Evolutionary conservation across 1,284 basidiomycete species (phyloP).

Genomic region (Ganoderma resinaceum): DNA sequence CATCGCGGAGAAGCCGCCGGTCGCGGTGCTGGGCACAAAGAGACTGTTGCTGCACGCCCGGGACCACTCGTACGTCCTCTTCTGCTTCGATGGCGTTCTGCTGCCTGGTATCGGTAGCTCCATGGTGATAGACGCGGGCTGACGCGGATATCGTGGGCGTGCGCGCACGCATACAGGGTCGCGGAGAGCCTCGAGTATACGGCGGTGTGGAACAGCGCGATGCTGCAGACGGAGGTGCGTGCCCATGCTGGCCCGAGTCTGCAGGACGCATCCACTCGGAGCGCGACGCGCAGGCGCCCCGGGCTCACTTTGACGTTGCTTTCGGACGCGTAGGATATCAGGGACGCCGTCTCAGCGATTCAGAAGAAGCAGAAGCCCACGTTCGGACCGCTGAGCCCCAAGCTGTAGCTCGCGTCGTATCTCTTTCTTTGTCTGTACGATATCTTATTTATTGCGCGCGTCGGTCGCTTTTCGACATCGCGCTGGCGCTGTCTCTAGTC

Average conservation of each 20-base stretch:
- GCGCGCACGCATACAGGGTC: constrained; percentile 54
- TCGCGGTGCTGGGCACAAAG: constrained; percentile 87
- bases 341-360: constrained; percentile 35
- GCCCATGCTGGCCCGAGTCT: not conserved
- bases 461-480: not conserved
- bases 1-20: constrained; percentile 83
- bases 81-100: not conserved
- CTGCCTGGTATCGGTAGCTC: not conserved
- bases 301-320: constrained; percentile 1
- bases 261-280: not conserved
- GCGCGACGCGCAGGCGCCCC: not conserved
- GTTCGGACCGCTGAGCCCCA: constrained; percentile 32
- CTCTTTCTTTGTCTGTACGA: not conserved
- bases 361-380: constrained; percentile 32
- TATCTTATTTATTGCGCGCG: no score
- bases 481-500: not conserved
- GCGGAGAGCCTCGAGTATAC: constrained; percentile 84
- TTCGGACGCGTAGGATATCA: constrained; percentile 33
- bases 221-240: constrained; percentile 74
- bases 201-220: constrained; percentile 77
- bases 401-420: constrained; percentile 13
- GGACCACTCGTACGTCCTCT: constrained; percentile 70
- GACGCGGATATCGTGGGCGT: not conserved
- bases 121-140: not conserved
- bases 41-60: constrained; percentile 75